Conservation (phyloP, 805 yeast genomes). For the Ogataea pignaliae region DNA sequence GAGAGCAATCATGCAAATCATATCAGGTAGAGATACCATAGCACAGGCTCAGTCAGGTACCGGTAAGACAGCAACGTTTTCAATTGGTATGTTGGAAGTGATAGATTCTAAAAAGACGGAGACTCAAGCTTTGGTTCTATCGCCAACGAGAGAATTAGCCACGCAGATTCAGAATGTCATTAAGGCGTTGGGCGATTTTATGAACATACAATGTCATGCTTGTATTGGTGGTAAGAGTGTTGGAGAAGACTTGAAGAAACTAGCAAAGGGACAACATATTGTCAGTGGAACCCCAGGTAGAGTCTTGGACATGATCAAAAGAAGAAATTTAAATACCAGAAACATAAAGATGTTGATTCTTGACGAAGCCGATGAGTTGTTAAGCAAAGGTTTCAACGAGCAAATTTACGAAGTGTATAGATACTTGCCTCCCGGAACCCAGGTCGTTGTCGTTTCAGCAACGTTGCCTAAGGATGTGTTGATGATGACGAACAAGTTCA, state of each 20-base stretch:
- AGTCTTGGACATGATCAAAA: constrained; percentile 91
- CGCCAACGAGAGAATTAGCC: constrained; percentile 98
- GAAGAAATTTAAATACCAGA: constrained; percentile 77
- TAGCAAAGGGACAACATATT: constrained; percentile 82
- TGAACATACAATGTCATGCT: constrained; percentile 90
- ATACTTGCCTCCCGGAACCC: constrained; percentile 81
- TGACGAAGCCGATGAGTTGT: constrained; percentile 98
- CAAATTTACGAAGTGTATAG: constrained; percentile 93
- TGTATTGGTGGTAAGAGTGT: constrained; percentile 96
- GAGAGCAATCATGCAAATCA: constrained; percentile 74
- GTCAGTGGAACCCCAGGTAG: constrained; percentile 99
- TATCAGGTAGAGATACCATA: constrained; percentile 65
- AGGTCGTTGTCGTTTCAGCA: constrained; percentile 92
- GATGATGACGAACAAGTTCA: constrained; percentile 86
- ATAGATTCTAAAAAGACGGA: constrained; percentile 68
- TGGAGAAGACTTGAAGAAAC: constrained; percentile 80
- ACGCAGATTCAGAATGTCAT: constrained; percentile 94
- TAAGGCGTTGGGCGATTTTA: constrained; percentile 81
- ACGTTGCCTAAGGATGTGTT: constrained; percentile 92
- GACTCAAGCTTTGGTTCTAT: constrained; percentile 89
- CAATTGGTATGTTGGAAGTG: constrained; percentile 56
- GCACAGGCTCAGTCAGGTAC: constrained; percentile 92
- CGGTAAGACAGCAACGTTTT: constrained; percentile 85
- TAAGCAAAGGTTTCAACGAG: constrained; percentile 88
- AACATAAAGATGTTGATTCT: constrained; percentile 89